Percentiles rank a stretch among this genome's conserved stretches.
These are phyloP conservation scores for Plicaturopsis crispa DNA, from an alignment of 768 basidiomycete species.

Conservation along the genomic window DNA sequence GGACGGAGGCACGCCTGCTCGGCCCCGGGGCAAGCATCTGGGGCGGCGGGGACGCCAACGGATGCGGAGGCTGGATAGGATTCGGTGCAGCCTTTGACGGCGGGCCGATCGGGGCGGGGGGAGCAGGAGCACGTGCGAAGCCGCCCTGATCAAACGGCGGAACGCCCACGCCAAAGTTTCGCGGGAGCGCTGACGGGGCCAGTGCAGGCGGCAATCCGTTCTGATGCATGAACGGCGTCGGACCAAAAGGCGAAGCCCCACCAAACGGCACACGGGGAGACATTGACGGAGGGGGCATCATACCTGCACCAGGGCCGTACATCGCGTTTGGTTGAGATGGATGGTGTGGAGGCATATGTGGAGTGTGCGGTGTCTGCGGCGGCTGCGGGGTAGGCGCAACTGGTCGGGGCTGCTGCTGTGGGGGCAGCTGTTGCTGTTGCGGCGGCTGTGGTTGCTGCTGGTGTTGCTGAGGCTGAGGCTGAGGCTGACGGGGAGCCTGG, in stretches of 20 bases:
- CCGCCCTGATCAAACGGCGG: slow-evolving; percentile 44
- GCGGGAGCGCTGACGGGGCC: slow-evolving; percentile 46
- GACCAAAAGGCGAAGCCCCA: slow-evolving; percentile 41
- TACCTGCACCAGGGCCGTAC: slow-evolving; percentile 35
- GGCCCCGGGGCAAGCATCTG: slow-evolving; percentile 38
- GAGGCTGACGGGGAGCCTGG: slow-evolving; percentile 21
- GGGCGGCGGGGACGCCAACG: slow-evolving; percentile 28
- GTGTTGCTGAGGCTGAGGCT: slow-evolving; percentile 26
- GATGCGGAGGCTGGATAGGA: slow-evolving; percentile 14
- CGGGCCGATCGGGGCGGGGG: slow-evolving; percentile 48
- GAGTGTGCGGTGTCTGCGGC: slow-evolving; percentile 41
- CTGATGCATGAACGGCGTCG: slow-evolving; percentile 35
- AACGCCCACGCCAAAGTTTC: slow-evolving; percentile 39
- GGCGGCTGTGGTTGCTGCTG: slow-evolving; percentile 18
- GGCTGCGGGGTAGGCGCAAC: slow-evolving; percentile 33
- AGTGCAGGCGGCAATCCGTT: slow-evolving; percentile 37
- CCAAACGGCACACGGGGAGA: slow-evolving; percentile 50
- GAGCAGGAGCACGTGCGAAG: slow-evolving; percentile 34
- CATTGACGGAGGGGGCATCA: slow-evolving; percentile 37
- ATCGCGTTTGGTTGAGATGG: slow-evolving; percentile 39
- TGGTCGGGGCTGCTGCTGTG: slow-evolving; percentile 17
- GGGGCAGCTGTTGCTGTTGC: slow-evolving; percentile 12
- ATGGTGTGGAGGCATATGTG: slow-evolving; percentile 36
- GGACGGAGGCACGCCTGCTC: slow-evolving; percentile 33
- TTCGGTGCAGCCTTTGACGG: slow-evolving; percentile 33